Base-by-base conservation (phyloP, 1,284 basidiomycete species). In the Golubevia pallescens region DNA sequence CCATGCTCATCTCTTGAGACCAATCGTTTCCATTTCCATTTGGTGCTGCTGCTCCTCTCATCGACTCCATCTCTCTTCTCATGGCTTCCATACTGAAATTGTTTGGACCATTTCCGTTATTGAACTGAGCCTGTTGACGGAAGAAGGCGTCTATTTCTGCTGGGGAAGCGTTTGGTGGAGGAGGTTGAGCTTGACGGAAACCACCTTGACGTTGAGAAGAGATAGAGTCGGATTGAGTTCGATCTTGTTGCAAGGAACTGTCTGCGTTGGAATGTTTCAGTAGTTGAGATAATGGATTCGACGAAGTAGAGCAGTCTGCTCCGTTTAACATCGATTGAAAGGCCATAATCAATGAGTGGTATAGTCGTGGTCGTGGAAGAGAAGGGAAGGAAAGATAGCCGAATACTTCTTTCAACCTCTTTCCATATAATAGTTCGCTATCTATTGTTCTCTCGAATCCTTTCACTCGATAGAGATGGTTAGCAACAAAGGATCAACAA, bases 211-310 rank as follows among this genome's bases (percentile, higher is more conserved):
- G 20, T 65, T 60, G 28, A 42, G 75, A 67, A 53, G 68, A 68
- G 28, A 28, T 28, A 28, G 28, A 28, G 1, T 65, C 69, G n/a
- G 68, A 63, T 23, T 68, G 63, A 32, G 74, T 77, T 10, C 75
- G 73, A 64, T 79, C 77, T 65, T 84, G 78, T 66, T 95, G 93
- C 42, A 97, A 86, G 80, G 93, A 94, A 64, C 92, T 91, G 87
- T 98, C 95, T 2, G 91, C 91, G 70, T 95, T 93, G 3, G 94
- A 91, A 77, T 97, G 93, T 86, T 97, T 97, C 67, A 96, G 88
- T 55, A 98, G 91, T 78, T 94, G 92, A 19, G 93, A 91, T 34
- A 99, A 88, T 2, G 95, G 94, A 84, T 97, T 98, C 63, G 91
- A 89, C 4, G 91, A 89, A 21, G 91, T 90, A 6, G 92, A 92